Percentiles rank a stretch among this genome's conserved stretches.
These are phyloP conservation scores for Chytriomyces hyalinus DNA, from an alignment of 192 early-diverging fungal genomes.

Conservation along the genomic window DNA sequence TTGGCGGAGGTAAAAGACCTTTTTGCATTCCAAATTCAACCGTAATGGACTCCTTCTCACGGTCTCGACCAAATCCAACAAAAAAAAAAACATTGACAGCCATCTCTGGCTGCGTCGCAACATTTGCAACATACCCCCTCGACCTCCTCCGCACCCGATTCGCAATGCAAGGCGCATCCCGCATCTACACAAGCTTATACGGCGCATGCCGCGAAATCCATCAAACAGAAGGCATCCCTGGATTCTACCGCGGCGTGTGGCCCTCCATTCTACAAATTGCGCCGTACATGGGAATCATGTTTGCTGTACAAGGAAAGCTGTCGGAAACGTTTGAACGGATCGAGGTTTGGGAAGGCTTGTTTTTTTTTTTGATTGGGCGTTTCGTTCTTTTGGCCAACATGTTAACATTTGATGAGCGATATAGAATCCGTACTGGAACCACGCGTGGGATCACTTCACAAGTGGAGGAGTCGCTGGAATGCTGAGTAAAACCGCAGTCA, in stretches of 20 bases:
- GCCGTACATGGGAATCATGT: conserved; percentile 95
- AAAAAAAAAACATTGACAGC: conserved; percentile 29
- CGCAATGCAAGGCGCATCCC: conserved; percentile 74
- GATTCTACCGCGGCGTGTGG: conserved; percentile 85
- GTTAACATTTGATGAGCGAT: background rate
- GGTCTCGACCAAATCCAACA: too few relatives aligned
- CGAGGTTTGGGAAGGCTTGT: background rate
- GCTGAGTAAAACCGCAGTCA: conserved; percentile 81
- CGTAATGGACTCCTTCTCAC: background rate
- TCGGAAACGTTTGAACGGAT: background rate
- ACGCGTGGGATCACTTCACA: conserved; percentile 66
- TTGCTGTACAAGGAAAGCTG: conserved; percentile 75
- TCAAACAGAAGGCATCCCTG: conserved; percentile 73
- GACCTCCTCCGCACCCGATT: conserved; percentile 95
- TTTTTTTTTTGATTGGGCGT: background rate
- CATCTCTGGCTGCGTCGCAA: conserved; percentile 79
- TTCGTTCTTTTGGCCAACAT: background rate
- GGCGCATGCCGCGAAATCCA: conserved; percentile 72
- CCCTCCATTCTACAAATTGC: conserved; percentile 87
- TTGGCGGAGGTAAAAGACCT: conserved; percentile 61
- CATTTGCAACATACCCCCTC: conserved; percentile 88
- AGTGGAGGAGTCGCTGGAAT: conserved; percentile 82
- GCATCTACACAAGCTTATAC: conserved; percentile 70
- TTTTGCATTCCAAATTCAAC: background rate
- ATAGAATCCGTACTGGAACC: conserved; percentile 6